Evolutionary conservation across 352 stramenopile genomes (phyloP).

Genomic region (Aphanomyces invadans): DNA sequence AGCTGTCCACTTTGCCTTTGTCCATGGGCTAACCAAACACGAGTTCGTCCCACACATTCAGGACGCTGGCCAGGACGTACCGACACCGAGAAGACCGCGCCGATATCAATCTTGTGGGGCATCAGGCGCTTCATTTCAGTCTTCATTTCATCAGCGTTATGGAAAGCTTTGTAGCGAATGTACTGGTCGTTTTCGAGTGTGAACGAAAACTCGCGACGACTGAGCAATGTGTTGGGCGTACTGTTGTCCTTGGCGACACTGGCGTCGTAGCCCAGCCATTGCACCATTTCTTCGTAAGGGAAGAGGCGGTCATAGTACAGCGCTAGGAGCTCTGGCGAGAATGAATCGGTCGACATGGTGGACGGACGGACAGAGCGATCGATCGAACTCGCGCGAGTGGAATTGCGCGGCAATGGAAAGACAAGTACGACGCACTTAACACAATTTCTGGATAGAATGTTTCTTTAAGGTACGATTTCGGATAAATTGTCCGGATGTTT

Average conservation of each 20-base stretch:
- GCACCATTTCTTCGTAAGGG: slow-evolving; percentile 75
- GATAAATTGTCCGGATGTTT: too few species aligned
- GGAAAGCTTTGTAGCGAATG: slow-evolving; percentile 96
- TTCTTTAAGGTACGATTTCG: not conserved
- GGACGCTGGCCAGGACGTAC: slow-evolving; percentile 12
- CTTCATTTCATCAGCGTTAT: slow-evolving; percentile 80
- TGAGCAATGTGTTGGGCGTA: slow-evolving; percentile 74
- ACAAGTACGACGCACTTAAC: too few species aligned
- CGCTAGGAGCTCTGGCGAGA: slow-evolving; percentile 77
- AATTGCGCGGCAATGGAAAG: slow-evolving; percentile 1
- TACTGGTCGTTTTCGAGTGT: slow-evolving; percentile 98
- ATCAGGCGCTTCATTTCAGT: slow-evolving; percentile 86
- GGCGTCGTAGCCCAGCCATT: slow-evolving; percentile 78
- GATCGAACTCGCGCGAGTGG: not conserved
- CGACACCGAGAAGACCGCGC: slow-evolving; percentile 91
- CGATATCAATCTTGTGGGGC: slow-evolving; percentile 99
- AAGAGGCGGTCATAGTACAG: slow-evolving; percentile 87
- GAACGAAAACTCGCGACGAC: slow-evolving; percentile 96
- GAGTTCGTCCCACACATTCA: not conserved
- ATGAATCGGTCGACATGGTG: slow-evolving; percentile 32
- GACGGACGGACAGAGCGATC: not conserved
- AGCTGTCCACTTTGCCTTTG: slow-evolving; percentile 78
- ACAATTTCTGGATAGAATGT: too few species aligned
- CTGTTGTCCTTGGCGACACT: slow-evolving; percentile 30
- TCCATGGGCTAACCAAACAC: slow-evolving; percentile 39